phyloP scores from a whole-genome alignment of 306 rosid genomes.

The Quercus mongolica region DNA sequence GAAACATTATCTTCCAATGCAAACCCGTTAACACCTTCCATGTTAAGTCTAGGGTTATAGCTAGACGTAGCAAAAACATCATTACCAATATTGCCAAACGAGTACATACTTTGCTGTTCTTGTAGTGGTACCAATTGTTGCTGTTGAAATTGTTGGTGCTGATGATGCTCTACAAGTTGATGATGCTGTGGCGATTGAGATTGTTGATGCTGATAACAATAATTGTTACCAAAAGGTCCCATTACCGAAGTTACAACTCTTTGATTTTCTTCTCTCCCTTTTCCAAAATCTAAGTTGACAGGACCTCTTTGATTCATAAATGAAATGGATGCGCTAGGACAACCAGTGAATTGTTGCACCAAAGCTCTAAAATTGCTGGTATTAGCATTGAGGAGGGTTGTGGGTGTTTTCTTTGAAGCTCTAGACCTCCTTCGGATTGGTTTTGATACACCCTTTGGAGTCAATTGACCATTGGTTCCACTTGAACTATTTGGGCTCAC shows the following conservation, averaged over 20 bases:
- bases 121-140: not conserved
- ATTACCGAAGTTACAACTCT: not conserved
- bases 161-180: constrained; percentile 6
- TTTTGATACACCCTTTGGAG: constrained; percentile 40
- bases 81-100: not conserved
- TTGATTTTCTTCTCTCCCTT: constrained; percentile 33
- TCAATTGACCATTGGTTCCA: constrained; percentile 7
- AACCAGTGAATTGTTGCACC: constrained; percentile 83
- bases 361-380: constrained; percentile 67
- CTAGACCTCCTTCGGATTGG: constrained; percentile 54
- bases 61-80: constrained; percentile 11
- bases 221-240: constrained; percentile 5
- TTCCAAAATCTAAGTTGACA: constrained; percentile 59
- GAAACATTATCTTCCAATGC: not conserved
- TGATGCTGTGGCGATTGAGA: constrained; percentile 9
- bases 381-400: constrained; percentile 66
- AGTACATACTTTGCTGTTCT: constrained; percentile 13
- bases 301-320: constrained; percentile 61
- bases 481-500: constrained; percentile 9
- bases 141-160: constrained; percentile 19
- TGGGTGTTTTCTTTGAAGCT: constrained; percentile 65
- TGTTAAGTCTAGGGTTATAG: not conserved
- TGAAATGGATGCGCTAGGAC: constrained; percentile 40
- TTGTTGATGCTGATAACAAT: constrained; percentile 16
- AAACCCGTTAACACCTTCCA: not conserved